Conservation (phyloP, 202 grass and related monocot genomes). For the Carex sylvatica region DNA sequence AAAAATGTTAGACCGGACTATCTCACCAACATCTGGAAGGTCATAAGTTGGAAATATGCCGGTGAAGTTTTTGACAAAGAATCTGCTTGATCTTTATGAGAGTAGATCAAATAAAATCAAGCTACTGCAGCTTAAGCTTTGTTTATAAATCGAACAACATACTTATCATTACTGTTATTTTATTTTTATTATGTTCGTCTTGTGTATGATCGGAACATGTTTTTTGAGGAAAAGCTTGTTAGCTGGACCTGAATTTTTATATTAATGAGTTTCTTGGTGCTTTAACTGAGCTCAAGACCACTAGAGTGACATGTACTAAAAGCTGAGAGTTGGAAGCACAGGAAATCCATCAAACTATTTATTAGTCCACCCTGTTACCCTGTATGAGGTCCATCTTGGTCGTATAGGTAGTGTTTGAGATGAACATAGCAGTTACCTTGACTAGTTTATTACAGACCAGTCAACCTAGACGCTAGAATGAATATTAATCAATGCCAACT, state of each 20-base stretch:
- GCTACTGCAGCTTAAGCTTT: background rate
- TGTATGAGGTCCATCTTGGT: background rate
- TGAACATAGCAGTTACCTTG: background rate
- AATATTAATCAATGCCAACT: too few relatives aligned
- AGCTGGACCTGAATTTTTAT: background rate
- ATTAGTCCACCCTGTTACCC: background rate
- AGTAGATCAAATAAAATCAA: background rate
- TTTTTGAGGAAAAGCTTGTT: background rate
- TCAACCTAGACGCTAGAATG: background rate
- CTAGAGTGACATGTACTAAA: background rate
- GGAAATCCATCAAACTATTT: background rate
- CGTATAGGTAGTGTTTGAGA: background rate
- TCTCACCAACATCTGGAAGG: conserved; percentile 91
- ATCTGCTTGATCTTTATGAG: conserved; percentile 35
- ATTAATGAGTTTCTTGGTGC: background rate
- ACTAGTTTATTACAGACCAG: background rate
- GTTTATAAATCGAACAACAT: background rate
- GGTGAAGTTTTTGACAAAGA: conserved; percentile 62
- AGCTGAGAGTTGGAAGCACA: background rate
- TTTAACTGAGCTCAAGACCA: background rate
- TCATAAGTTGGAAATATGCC: conserved; percentile 94
- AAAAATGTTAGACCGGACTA: conserved; percentile 95
- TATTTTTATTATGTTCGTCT: background rate
- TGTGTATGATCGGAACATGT: background rate
- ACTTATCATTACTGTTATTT: background rate